Evolutionary conservation across 1,139 yeast species (phyloP).

Genomic region (Pichia norvegensis): DNA sequence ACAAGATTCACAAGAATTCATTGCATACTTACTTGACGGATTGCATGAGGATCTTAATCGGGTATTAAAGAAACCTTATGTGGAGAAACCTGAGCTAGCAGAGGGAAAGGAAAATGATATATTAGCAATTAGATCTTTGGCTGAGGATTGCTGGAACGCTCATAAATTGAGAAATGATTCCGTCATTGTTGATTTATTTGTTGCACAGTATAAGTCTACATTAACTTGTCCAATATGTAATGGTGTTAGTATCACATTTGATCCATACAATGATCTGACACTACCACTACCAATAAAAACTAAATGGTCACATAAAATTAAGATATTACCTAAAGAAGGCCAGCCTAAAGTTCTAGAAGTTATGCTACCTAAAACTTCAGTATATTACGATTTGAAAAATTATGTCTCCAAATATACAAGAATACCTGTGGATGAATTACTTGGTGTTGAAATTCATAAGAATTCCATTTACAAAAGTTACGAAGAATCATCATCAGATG

Average conservation of each 20-base stretch:
- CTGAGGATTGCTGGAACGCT: constrained; percentile 72
- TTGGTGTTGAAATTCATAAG: constrained; percentile 66
- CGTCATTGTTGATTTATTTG: constrained; percentile 74
- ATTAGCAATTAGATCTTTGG: constrained; percentile 51
- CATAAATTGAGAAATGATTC: constrained; percentile 82
- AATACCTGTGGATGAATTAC: constrained; percentile 38
- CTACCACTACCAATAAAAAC: constrained; percentile 77
- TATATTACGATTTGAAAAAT: constrained; percentile 54
- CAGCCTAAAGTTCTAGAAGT: constrained; percentile 51
- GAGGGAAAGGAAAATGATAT: constrained; percentile 53
- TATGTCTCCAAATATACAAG: constrained; percentile 50
- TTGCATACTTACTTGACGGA: constrained; percentile 85
- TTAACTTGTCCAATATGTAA: constrained; percentile 80
- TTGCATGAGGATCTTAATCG: constrained; percentile 90
- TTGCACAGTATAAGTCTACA: constrained; percentile 86
- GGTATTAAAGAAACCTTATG: constrained; percentile 71
- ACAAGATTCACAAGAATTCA: constrained; percentile 93
- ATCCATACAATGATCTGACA: constrained; percentile 88
- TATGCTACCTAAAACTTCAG: constrained; percentile 60
- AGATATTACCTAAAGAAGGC: constrained; percentile 52
- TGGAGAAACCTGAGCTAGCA: constrained; percentile 78
- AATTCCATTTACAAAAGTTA: constrained; percentile 63
- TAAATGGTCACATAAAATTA: constrained; percentile 63
- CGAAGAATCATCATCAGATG: constrained; percentile 49
- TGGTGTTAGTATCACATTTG: constrained; percentile 82